These are phyloP conservation scores for Candida silvatica DNA, from an alignment of 805 yeast species.

Conservation along the genomic window DNA sequence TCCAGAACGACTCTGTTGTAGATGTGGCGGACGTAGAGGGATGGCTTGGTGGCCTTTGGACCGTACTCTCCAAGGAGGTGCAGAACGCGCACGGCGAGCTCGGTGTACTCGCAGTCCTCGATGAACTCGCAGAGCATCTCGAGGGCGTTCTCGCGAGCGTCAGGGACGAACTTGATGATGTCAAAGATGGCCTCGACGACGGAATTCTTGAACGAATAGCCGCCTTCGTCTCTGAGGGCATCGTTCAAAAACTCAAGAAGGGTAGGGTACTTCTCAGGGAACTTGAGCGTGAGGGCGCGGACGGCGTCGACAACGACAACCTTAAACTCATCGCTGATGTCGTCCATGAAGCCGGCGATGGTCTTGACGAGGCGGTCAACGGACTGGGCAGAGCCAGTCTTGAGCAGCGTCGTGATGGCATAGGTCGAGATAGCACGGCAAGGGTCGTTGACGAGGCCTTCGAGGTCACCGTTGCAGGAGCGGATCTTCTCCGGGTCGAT, in stretches of 20 bases:
- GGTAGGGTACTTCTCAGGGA: slow-evolving; percentile 82
- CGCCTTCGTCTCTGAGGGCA: slow-evolving; percentile 85
- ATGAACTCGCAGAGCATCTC: slow-evolving; percentile 92
- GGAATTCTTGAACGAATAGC: slow-evolving; percentile 73
- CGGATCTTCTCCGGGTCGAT: slow-evolving; percentile 71
- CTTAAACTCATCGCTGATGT: slow-evolving; percentile 92
- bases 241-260: slow-evolving; percentile 78
- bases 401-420: slow-evolving; percentile 91
- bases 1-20: slow-evolving; percentile 95
- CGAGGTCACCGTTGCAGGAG: slow-evolving; percentile 78
- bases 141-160: slow-evolving; percentile 72
- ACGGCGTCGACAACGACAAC: slow-evolving; percentile 93
- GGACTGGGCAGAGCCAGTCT: slow-evolving; percentile 85
- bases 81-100: slow-evolving; percentile 84
- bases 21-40: slow-evolving; percentile 88
- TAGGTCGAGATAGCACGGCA: slow-evolving; percentile 92
- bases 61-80: slow-evolving; percentile 93
- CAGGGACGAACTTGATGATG: slow-evolving; percentile 79
- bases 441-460: slow-evolving; percentile 75
- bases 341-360: slow-evolving; percentile 82
- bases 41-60: slow-evolving; percentile 77
- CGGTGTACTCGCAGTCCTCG: slow-evolving; percentile 96
- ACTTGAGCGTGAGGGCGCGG: slow-evolving; percentile 82
- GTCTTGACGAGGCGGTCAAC: slow-evolving; percentile 86
- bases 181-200: slow-evolving; percentile 92